Percentiles rank a stretch among this genome's conserved stretches.
These are phyloP conservation scores for Stevia rebaudiana DNA, from an alignment of 140 eudicot species.

Conservation along the genomic window DNA sequence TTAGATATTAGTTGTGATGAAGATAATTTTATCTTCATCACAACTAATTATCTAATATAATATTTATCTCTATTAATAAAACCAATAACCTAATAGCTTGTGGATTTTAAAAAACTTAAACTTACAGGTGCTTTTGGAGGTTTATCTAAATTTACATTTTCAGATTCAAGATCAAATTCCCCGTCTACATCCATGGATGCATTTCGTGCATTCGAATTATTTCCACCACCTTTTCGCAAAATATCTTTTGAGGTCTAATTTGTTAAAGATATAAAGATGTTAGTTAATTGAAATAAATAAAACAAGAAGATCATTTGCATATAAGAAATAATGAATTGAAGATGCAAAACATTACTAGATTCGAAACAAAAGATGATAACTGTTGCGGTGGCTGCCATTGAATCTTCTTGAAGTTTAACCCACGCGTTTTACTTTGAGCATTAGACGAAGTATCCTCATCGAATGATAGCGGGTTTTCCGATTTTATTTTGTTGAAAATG, in stretches of 20 bases:
- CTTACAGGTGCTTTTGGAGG: constrained; percentile 63
- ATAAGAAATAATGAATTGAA: neutral
- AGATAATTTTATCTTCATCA: too few species aligned
- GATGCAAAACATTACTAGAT: constrained; percentile 48
- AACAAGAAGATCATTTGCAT: constrained; percentile 1
- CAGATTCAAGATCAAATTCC: constrained; percentile 21
- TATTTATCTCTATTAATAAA: too few species aligned
- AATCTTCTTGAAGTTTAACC: constrained; percentile 46
- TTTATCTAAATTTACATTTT: constrained; percentile 34
- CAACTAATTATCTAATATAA: too few species aligned
- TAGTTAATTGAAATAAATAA: neutral
- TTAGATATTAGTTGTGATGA: too few species aligned
- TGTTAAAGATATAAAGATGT: neutral
- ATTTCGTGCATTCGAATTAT: constrained; percentile 18
- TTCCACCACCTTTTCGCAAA: constrained; percentile 35
- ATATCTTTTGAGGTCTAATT: constrained; percentile 61
- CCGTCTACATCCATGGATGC: constrained; percentile 30
- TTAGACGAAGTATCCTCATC: constrained; percentile 29
- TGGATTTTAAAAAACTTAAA: neutral
- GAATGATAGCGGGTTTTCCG: constrained; percentile 27
- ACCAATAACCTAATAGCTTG: neutral
- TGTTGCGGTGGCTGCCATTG: constrained; percentile 62
- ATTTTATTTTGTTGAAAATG: constrained; percentile 39
- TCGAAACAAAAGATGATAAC: constrained; percentile 73
- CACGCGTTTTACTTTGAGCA: constrained; percentile 30